Evolutionary conservation across 2,329 filamentous ascomycete species (phyloP).

Genomic region (Calonectria fujianensis): DNA sequence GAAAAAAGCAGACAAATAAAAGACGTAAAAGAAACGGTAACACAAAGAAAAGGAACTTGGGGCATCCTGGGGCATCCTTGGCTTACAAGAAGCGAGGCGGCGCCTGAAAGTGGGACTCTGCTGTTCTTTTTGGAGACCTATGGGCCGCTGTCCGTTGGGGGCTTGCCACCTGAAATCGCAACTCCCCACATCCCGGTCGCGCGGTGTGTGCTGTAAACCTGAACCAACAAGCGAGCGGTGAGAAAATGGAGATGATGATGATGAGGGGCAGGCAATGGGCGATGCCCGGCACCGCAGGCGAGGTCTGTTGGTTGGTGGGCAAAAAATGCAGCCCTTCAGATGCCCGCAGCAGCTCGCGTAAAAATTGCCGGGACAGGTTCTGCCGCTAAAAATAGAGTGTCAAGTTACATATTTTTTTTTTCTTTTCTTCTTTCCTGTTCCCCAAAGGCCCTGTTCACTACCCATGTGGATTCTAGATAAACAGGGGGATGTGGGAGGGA

Average conservation of each 20-base stretch:
- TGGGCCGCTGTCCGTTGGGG: background rate
- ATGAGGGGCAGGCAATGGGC: background rate
- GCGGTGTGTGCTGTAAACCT: background rate
- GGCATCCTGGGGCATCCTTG: background rate
- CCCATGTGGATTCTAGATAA: background rate
- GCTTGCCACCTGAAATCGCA: background rate
- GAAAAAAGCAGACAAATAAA: conserved; percentile 1
- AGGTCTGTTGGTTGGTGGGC: background rate
- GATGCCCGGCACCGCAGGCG: background rate
- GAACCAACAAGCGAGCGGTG: background rate
- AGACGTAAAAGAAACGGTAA: background rate
- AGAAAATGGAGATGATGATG: background rate
- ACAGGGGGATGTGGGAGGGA: background rate
- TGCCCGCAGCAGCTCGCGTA: conserved; percentile 15
- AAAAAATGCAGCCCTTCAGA: conserved; percentile 1
- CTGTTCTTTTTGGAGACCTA: background rate
- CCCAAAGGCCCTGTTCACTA: background rate
- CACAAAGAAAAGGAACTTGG: background rate
- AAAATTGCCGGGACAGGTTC: background rate
- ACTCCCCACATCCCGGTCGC: conserved; percentile 4
- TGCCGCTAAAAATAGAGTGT: conserved; percentile 16
- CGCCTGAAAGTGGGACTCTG: background rate
- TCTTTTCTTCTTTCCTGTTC: background rate
- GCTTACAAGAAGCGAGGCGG: conserved; percentile 8
- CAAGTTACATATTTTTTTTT: background rate